phyloP scores from a whole-genome alignment of 352 stramenopile genomes.

The Phytopythium sindhum region DNA sequence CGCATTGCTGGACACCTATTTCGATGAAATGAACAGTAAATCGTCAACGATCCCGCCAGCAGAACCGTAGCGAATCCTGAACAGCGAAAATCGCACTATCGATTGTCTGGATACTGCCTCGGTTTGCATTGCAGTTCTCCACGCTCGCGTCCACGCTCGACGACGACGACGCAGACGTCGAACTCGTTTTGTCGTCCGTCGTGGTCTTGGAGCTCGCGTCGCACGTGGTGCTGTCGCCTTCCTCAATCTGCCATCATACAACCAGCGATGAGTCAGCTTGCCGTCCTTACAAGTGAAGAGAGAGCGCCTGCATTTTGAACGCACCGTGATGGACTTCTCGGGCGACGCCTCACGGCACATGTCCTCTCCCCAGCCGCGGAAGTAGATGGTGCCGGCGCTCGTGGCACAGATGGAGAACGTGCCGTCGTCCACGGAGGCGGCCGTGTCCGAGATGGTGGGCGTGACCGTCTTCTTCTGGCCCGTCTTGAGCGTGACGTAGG shows the following conservation, averaged over 20 bases:
- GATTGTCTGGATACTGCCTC: constrained; percentile 36
- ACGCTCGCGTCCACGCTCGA: constrained; percentile 21
- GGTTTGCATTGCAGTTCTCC: constrained; percentile 47
- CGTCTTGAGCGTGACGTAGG: constrained; percentile 50
- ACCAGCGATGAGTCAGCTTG: background rate
- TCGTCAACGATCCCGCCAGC: background rate
- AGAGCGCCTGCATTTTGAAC: too few relatives aligned
- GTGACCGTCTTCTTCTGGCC: constrained; percentile 71
- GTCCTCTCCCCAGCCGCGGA: constrained; percentile 58
- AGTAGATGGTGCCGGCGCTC: constrained; percentile 44
- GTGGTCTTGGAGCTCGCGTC: constrained; percentile 14
- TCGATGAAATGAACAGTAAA: background rate
- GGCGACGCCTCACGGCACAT: constrained; percentile 45
- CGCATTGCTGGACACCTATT: constrained; percentile 24
- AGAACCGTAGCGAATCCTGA: background rate
- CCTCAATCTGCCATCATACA: constrained; percentile 14
- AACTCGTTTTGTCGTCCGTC: constrained; percentile 7
- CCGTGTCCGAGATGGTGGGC: constrained; percentile 31
- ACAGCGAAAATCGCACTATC: constrained; percentile 13
- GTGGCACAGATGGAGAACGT: constrained; percentile 65
- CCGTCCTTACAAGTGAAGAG: too few relatives aligned
- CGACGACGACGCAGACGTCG: constrained; percentile 8
- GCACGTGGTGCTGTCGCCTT: constrained; percentile 25
- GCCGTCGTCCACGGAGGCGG: constrained; percentile 28
- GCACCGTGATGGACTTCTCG: constrained; percentile 42